Conservation (phyloP, 2,329 filamentous ascomycete species). For the Fusarium compactum region DNA sequence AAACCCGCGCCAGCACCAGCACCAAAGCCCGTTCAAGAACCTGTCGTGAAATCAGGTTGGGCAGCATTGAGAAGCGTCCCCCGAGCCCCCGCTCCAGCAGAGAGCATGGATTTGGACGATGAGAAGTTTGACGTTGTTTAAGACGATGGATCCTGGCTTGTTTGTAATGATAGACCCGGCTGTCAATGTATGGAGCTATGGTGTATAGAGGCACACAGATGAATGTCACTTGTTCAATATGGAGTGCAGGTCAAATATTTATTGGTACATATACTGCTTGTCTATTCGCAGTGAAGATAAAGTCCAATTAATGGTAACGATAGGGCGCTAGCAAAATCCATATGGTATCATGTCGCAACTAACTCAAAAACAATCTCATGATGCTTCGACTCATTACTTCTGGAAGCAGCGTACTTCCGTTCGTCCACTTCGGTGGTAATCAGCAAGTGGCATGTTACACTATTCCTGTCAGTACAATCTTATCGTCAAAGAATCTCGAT, state of each 20-base stretch:
- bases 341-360: constrained; percentile 13
- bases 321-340: background rate
- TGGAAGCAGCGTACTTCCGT: constrained; percentile 34
- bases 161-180: constrained; percentile 26
- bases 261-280: background rate
- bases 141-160: background rate
- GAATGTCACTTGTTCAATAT: background rate
- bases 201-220: background rate
- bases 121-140: constrained; percentile 52
- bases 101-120: constrained; percentile 51
- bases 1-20: background rate
- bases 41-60: constrained; percentile 49
- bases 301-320: background rate
- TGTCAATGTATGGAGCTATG: background rate
- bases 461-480: background rate
- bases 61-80: constrained; percentile 47
- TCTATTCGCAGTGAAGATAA: background rate
- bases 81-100: constrained; percentile 35
- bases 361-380: background rate
- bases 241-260: background rate
- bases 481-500: accelerated
- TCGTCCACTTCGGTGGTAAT: constrained; percentile 38
- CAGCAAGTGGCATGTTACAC: constrained; percentile 39
- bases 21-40: constrained; percentile 15
- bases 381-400: background rate